phyloP scores from a whole-genome alignment of 2,329 filamentous ascomycete species.

The Fusarium fracticaudum region DNA sequence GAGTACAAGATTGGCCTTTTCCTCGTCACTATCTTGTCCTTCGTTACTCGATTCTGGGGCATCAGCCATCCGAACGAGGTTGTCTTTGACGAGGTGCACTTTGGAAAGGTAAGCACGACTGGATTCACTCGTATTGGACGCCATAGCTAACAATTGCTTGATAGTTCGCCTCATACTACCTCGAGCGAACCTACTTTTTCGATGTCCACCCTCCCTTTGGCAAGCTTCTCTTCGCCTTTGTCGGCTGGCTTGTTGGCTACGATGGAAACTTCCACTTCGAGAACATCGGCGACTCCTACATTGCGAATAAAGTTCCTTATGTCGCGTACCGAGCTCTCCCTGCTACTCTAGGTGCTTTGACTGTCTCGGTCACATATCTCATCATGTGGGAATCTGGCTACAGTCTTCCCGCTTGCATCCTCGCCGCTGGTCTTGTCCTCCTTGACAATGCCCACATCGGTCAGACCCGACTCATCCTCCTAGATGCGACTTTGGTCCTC shows the following conservation, averaged over 20 bases:
- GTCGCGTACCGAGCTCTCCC: conserved; percentile 95
- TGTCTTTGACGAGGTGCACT: conserved; percentile 99
- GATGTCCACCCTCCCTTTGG: conserved; percentile 98
- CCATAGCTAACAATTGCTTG: conserved; percentile 21
- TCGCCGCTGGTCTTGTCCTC: conserved; percentile 86
- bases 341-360: conserved; percentile 89
- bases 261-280: conserved; percentile 98
- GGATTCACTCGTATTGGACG: not conserved
- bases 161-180: conserved; percentile 81
- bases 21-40: conserved; percentile 84
- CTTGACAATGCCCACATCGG: conserved; percentile 98
- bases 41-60: conserved; percentile 93
- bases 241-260: conserved; percentile 97
- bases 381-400: conserved; percentile 99
- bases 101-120: conserved; percentile 82
- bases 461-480: conserved; percentile 92
- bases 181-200: conserved; percentile 99
- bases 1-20: conserved; percentile 84
- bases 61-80: conserved; percentile 96
- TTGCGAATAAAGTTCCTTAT: conserved; percentile 96
- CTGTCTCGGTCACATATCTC: conserved; percentile 90
- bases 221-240: conserved; percentile 96
- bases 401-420: conserved; percentile 88
- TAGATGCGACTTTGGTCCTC: conserved; percentile 93
- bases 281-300: conserved; percentile 98